phyloP scores from a whole-genome alignment of 2,329 filamentous ascomycete genomes.

The Phialocephala subalpina region DNA sequence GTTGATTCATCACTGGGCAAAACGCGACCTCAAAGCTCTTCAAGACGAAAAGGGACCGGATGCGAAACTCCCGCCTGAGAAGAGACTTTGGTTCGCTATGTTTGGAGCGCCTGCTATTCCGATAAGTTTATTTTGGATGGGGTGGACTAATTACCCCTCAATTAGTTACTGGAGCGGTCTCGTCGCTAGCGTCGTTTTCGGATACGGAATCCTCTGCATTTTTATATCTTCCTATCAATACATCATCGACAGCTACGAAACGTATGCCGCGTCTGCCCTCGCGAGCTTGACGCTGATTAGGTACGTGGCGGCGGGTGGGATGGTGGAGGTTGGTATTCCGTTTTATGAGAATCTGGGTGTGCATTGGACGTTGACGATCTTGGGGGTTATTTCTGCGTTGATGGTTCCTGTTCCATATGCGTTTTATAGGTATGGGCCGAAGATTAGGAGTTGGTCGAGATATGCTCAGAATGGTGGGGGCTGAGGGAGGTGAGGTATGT shows the following conservation, averaged over 20 bases:
- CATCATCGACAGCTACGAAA: constrained; percentile 32
- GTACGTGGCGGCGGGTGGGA: constrained; percentile 32
- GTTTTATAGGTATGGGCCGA: constrained; percentile 31
- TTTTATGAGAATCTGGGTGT: constrained; percentile 36
- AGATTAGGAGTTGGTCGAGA: constrained; percentile 32
- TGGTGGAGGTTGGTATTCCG: constrained; percentile 31
- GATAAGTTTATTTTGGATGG: constrained; percentile 33
- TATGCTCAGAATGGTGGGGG: constrained; percentile 27
- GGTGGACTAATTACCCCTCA: constrained; percentile 41
- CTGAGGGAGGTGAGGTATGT: not conserved
- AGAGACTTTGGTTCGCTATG: constrained; percentile 32
- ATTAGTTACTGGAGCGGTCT: constrained; percentile 51
- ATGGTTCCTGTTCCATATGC: constrained; percentile 36
- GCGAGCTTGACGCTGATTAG: constrained; percentile 30
- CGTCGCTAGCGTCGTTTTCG: constrained; percentile 49
- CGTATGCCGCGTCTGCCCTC: constrained; percentile 28
- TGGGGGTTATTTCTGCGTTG: constrained; percentile 29
- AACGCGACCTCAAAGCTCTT: constrained; percentile 22
- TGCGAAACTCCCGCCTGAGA: constrained; percentile 37
- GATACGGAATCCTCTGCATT: constrained; percentile 51
- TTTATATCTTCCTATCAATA: constrained; percentile 44
- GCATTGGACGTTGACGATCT: constrained; percentile 34
- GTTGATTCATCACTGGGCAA: constrained; percentile 45
- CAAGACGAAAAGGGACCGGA: constrained; percentile 21
- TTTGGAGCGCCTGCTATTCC: constrained; percentile 30